A percentile compares a stretch with the other conserved stretches of the same genome.
These are phyloP conservation scores for Neurospora intermedia DNA, from an alignment of 495 filamentous ascomycete species.

Conservation along the genomic window DNA sequence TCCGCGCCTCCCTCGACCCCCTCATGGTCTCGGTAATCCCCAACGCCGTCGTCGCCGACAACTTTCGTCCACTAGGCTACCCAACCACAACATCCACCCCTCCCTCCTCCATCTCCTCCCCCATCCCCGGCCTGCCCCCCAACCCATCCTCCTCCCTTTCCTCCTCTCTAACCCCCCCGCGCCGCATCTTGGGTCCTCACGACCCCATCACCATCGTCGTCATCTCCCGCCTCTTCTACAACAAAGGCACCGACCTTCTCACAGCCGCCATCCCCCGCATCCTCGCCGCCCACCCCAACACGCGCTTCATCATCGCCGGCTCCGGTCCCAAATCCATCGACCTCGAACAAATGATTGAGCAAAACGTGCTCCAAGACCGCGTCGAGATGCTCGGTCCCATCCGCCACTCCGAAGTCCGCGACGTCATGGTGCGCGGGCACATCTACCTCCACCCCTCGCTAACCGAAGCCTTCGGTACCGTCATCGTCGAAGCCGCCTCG, in stretches of 20 bases:
- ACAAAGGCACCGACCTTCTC: conserved; percentile 92
- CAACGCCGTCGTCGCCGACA: conserved; percentile 93
- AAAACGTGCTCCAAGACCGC: conserved; percentile 86
- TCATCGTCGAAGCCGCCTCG: conserved; percentile 91
- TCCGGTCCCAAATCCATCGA: conserved; percentile 95
- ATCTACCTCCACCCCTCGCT: conserved; percentile 93
- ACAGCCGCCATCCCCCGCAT: conserved; percentile 93
- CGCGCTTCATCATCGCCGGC: conserved; percentile 93
- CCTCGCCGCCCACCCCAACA: conserved; percentile 75
- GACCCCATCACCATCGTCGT: conserved; percentile 94
- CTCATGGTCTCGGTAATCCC: conserved; percentile 96
- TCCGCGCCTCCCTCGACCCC: conserved; percentile 88
- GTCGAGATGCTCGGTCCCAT: conserved; percentile 87
- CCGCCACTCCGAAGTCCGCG: conserved; percentile 89
- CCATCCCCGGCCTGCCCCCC: neutral
- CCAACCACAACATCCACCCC: conserved; percentile 20
- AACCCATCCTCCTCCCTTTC: conserved; percentile 11
- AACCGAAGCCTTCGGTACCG: conserved; percentile 95
- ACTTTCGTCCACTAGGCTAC: conserved; percentile 64
- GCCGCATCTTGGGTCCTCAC: conserved; percentile 53
- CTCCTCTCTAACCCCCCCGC: neutral
- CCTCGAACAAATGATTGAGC: conserved; percentile 93
- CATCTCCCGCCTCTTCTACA: conserved; percentile 95
- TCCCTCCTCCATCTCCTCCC: conserved; percentile 20
- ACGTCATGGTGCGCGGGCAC: conserved; percentile 97